Base-by-base conservation (phyloP, 495 filamentous ascomycete genomes). In the Penicillium samsonianum region DNA sequence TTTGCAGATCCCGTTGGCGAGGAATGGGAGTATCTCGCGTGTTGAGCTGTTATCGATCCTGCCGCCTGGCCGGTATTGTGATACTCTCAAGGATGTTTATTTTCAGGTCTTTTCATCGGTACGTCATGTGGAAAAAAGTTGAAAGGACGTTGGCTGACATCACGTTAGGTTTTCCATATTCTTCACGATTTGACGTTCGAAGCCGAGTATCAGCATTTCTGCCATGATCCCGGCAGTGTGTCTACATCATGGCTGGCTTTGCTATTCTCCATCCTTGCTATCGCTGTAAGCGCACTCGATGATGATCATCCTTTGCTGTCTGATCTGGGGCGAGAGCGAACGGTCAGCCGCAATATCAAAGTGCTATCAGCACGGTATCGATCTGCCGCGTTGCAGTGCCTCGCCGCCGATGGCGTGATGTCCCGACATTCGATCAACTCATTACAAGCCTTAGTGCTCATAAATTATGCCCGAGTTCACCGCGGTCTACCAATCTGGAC, bases 101-200 rank as follows among this genome's bases (percentile, higher is more conserved):
- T 72, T 77, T 33, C 67, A 66, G 12, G 72, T 75, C 23, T 75
- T 77, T 49, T 77, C 74, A 20, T 67, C 74, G 33, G 71, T 76
- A 66, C 42, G 72, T 61, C 12, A 47, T 19, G 16, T 31, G 8
- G 22, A 14, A 5, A 10, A 4, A 11, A 25, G 19, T 31, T 5
- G 41, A 22, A 26, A 30, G 16, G 2, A 3, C 2, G 41, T 25
- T 48, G 14, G 53, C 53, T 54, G 43, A 60, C 17, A 1, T 16
- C 16, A 30, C 43, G 23, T 26, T n/a, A 71, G 70, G 59, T 76
- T 19, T 74, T 74, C 30, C 73, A 76, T 58, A 78, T 79, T 55
- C 68, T 81, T 8, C 78, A 80, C 50, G 78, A 79, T 50, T 64
- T 77, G 50, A 78, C 76, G 1, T 80, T 80, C 31, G 73, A 77